A percentile compares a stretch with the other conserved stretches of the same genome.
Conservation (phyloP, 2,329 filamentous ascomycete genomes). For the Sclerotinia subarctica region DNA sequence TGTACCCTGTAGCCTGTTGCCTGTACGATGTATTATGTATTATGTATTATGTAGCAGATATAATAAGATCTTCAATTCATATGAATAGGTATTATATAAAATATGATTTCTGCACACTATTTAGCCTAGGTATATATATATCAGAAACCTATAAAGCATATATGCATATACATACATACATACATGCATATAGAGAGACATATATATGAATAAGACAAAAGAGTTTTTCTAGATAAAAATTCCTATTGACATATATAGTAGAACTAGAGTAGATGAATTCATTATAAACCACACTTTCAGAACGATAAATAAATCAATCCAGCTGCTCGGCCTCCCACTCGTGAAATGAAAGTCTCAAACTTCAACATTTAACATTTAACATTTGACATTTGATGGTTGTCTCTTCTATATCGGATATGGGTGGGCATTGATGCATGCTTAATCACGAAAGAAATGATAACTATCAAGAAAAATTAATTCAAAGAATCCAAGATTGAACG, state of each 20-base stretch:
- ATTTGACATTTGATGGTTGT: background rate
- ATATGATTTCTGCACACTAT: too few species aligned
- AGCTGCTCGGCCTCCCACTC: background rate
- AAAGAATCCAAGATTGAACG: slow-evolving; percentile 14
- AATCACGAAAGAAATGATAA: slow-evolving; percentile 10
- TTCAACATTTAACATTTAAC: background rate
- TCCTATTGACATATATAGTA: background rate
- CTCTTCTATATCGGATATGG: background rate
- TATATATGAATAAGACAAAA: background rate
- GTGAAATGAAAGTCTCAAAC: background rate
- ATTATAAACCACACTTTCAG: background rate
- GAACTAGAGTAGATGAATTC: background rate
- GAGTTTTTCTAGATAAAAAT: background rate
- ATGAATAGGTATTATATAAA: too few species aligned
- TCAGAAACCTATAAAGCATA: too few species aligned
- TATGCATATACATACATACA: too few species aligned
- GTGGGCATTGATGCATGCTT: background rate
- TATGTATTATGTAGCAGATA: too few species aligned
- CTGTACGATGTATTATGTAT: too few species aligned
- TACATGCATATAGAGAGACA: too few species aligned
- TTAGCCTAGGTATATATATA: too few species aligned
- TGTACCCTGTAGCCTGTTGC: too few species aligned
- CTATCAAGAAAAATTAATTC: background rate
- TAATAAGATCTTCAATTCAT: too few species aligned
- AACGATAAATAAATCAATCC: background rate